Evolutionary conservation across 2,329 filamentous ascomycete species (phyloP).

Genomic region (Plectosphaerella sp.): DNA sequence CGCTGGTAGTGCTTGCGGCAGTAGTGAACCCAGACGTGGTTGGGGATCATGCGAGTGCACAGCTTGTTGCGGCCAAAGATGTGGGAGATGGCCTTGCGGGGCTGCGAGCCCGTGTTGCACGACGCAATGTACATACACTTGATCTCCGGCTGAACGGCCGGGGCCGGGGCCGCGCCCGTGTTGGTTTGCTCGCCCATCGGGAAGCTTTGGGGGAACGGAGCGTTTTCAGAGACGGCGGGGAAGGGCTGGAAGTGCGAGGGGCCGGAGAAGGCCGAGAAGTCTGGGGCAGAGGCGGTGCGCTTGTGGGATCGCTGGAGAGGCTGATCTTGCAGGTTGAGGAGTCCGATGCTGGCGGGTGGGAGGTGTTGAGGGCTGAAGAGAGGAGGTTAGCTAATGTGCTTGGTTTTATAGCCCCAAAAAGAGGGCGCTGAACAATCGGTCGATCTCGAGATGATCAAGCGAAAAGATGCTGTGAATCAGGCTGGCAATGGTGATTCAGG

Average conservation of each 20-base stretch:
- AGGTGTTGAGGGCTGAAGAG: constrained; percentile 9
- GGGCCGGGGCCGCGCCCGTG: constrained; percentile 1
- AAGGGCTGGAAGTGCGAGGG: constrained; percentile 11
- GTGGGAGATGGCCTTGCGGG: constrained; percentile 74
- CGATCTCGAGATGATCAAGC: background rate
- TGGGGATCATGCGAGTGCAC: constrained; percentile 66
- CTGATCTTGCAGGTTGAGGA: constrained; percentile 12
- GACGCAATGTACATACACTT: constrained; percentile 51
- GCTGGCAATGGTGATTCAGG: no score
- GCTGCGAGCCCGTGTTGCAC: constrained; percentile 56
- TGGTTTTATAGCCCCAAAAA: background rate
- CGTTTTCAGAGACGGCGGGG: constrained; percentile 11
- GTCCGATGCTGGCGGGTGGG: constrained; percentile 7
- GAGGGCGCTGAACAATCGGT: background rate
- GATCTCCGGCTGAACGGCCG: constrained; percentile 8
- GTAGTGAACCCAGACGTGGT: constrained; percentile 67
- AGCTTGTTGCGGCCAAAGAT: constrained; percentile 81
- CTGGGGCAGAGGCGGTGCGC: constrained; percentile 44
- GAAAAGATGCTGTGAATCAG: no score
- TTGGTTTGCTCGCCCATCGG: constrained; percentile 6
- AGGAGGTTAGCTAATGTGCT: background rate
- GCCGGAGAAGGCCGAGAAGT: constrained; percentile 27
- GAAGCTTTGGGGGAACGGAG: constrained; percentile 12
- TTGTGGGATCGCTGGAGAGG: constrained; percentile 33
- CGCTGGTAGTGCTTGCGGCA: constrained; percentile 84